Conservation (phyloP, 2,329 filamentous ascomycete genomes). For the Xylariaceae sp. region DNA sequence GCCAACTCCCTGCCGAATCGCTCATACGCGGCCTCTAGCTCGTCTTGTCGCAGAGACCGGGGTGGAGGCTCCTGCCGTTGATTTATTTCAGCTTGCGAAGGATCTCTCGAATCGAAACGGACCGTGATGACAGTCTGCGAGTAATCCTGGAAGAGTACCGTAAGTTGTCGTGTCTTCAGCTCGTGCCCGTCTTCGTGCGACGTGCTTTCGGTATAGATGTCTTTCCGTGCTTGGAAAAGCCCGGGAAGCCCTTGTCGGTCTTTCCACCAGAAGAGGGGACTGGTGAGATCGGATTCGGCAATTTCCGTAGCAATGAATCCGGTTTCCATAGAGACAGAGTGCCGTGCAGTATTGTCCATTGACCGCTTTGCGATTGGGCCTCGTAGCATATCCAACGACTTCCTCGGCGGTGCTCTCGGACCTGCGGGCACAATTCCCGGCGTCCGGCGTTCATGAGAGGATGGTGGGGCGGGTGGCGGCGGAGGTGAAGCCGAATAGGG, state of each 20-base stretch:
- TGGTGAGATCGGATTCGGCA: constrained; percentile 75
- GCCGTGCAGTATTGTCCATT: constrained; percentile 63
- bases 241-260: constrained; percentile 75
- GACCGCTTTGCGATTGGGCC: constrained; percentile 54
- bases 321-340: constrained; percentile 67
- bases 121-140: constrained; percentile 86
- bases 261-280: constrained; percentile 79
- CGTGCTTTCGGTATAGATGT: constrained; percentile 73
- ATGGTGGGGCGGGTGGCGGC: constrained; percentile 37
- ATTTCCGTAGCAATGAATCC: constrained; percentile 85
- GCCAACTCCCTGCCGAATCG: constrained; percentile 75
- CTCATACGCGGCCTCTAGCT: constrained; percentile 81
- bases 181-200: constrained; percentile 64
- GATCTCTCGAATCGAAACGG: constrained; percentile 69
- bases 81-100: constrained; percentile 67
- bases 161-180: constrained; percentile 72
- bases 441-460: constrained; percentile 42
- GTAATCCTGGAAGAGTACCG: constrained; percentile 90
- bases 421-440: constrained; percentile 37
- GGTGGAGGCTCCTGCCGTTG: constrained; percentile 86
- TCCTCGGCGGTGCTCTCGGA: constrained; percentile 40
- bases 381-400: constrained; percentile 61
- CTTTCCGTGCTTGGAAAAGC: constrained; percentile 72
- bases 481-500: constrained; percentile 39
- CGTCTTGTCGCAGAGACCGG: constrained; percentile 77